Conservation (phyloP, 805 yeast species). For the Metschnikowia proteae region DNA sequence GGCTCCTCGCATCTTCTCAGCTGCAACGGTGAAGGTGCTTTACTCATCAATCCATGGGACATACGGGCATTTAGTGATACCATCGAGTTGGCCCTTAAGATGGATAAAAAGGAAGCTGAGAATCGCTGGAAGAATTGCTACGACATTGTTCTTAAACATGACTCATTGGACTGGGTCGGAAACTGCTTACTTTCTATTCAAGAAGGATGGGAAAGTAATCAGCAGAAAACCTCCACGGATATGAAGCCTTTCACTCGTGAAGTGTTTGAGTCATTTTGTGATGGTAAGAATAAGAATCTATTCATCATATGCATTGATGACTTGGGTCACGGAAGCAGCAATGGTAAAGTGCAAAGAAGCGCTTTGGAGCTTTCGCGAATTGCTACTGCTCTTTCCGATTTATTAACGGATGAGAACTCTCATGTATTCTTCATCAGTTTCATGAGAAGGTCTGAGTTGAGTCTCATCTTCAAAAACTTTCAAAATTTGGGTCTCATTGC, state of each 20-base stretch:
- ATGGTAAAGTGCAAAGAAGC: slow-evolving; percentile 10
- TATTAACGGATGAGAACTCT: slow-evolving; percentile 56
- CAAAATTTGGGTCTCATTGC: slow-evolving; percentile 79
- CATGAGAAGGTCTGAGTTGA: slow-evolving; percentile 60
- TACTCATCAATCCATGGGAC: slow-evolving; percentile 91
- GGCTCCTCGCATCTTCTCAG: slow-evolving; percentile 83
- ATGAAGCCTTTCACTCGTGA: slow-evolving; percentile 31
- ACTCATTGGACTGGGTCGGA: slow-evolving; percentile 72
- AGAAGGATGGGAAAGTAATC: slow-evolving; percentile 36
- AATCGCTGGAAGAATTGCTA: slow-evolving; percentile 60
- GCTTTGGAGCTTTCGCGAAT: slow-evolving; percentile 40
- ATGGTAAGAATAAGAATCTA: slow-evolving; percentile 38
- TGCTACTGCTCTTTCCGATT: slow-evolving; percentile 52
- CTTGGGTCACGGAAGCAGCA: slow-evolving; percentile 25
- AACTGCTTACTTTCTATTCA: slow-evolving; percentile 52
- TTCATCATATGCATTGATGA: slow-evolving; percentile 52
- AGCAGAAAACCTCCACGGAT: slow-evolving; percentile 22
- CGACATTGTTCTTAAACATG: slow-evolving; percentile 58
- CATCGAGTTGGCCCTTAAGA: slow-evolving; percentile 60
- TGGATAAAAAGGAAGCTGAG: slow-evolving; percentile 56
- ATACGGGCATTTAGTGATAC: slow-evolving; percentile 58
- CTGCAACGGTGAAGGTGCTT: slow-evolving; percentile 52
- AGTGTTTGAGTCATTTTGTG: slow-evolving; percentile 32
- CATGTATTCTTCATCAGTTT: slow-evolving; percentile 70
- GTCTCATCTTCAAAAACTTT: slow-evolving; percentile 61